Conservation (phyloP, 768 basidiomycete species). For the Neoboletus subvelutipes region DNA sequence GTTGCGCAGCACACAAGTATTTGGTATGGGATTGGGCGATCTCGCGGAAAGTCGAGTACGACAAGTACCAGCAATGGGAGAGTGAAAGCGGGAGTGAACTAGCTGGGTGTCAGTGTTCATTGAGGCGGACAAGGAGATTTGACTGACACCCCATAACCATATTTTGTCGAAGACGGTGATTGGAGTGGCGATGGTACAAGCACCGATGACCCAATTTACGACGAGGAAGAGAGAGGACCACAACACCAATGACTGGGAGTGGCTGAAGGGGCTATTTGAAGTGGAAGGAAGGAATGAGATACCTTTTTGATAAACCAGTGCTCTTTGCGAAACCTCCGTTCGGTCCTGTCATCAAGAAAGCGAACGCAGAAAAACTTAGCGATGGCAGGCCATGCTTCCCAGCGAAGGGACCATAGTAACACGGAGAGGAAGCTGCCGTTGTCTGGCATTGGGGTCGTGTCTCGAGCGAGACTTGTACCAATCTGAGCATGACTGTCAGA, state of each 20-base stretch:
- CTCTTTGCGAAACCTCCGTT: constrained; percentile 56
- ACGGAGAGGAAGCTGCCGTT: constrained; percentile 35
- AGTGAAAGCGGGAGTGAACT: constrained; percentile 59
- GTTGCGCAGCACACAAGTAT: constrained; percentile 52
- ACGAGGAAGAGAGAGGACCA: constrained; percentile 66
- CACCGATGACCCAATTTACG: constrained; percentile 66
- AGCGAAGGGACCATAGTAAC: constrained; percentile 48
- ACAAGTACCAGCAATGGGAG: constrained; percentile 66
- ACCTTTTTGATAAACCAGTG: constrained; percentile 71
- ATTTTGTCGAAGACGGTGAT: constrained; percentile 52
- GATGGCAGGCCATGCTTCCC: constrained; percentile 55
- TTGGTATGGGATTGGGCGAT: constrained; percentile 61
- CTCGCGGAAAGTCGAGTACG: constrained; percentile 70
- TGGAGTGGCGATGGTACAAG: constrained; percentile 48
- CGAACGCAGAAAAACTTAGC: constrained; percentile 58
- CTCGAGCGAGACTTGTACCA: constrained; percentile 38
- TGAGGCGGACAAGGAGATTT: constrained; percentile 14
- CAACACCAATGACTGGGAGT: constrained; percentile 48
- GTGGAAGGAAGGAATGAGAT: not conserved
- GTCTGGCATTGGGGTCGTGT: constrained; percentile 35
- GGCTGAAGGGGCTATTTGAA: constrained; percentile 1
- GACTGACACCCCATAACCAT: constrained; percentile 55
- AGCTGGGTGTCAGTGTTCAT: not conserved
- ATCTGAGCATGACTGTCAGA: constrained; percentile 40
- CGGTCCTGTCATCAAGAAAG: constrained; percentile 60